Evolutionary conservation across 495 filamentous ascomycete genomes (phyloP).

Genomic region (Penicillium robsamsonii): DNA sequence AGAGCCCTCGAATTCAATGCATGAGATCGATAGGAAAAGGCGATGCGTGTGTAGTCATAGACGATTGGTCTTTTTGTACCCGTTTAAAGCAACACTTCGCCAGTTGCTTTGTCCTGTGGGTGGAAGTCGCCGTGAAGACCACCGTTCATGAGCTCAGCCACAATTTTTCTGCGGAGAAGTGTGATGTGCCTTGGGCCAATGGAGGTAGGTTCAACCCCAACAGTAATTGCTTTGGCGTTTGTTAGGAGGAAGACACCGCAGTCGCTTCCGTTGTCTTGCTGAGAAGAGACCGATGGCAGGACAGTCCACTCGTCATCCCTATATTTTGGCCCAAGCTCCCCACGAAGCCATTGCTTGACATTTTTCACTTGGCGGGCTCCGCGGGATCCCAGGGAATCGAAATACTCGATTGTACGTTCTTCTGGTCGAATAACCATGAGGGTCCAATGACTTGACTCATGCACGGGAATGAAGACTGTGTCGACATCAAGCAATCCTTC

Average conservation of each 20-base stretch:
- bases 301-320: conserved; percentile 61
- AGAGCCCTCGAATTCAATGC: background rate
- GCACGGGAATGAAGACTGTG: conserved; percentile 62
- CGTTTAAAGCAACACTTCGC: conserved; percentile 29
- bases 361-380: conserved; percentile 33
- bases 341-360: conserved; percentile 55
- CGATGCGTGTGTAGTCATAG: background rate
- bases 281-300: conserved; percentile 44
- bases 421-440: conserved; percentile 67
- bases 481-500: conserved; percentile 54
- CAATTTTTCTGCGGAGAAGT: conserved; percentile 60
- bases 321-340: conserved; percentile 57
- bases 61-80: background rate
- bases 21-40: background rate
- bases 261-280: conserved; percentile 70
- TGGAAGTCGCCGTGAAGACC: conserved; percentile 54
- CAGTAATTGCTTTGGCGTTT: conserved; percentile 66
- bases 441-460: conserved; percentile 53
- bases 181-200: conserved; percentile 58
- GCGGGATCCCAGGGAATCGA: conserved; percentile 63
- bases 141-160: conserved; percentile 66
- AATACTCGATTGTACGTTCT: conserved; percentile 64
- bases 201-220: conserved; percentile 60
- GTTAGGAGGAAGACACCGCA: conserved; percentile 80
- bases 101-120: conserved; percentile 21